Evolutionary conservation across 768 basidiomycete genomes (phyloP).

Genomic region (Psilocybe subaeruginosa): DNA sequence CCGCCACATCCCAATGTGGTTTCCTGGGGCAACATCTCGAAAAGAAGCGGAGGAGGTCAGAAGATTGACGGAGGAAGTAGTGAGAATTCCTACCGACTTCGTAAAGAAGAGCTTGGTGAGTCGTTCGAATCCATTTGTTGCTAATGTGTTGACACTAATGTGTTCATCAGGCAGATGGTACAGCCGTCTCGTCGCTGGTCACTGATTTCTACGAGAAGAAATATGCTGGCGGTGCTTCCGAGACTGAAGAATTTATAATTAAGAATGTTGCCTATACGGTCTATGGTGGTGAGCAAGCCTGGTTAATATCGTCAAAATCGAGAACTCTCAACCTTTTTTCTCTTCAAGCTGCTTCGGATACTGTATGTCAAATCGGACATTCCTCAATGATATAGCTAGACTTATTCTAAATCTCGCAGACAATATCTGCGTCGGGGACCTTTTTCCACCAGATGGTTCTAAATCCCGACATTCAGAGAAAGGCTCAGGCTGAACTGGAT

Average conservation of each 20-base stretch:
- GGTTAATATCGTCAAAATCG: neutral
- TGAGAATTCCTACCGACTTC: constrained; percentile 2
- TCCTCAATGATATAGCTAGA: neutral
- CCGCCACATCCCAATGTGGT: constrained; percentile 39
- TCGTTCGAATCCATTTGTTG: neutral
- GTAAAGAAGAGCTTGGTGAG: constrained; percentile 6
- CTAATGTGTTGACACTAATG: neutral
- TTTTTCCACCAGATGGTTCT: constrained; percentile 32
- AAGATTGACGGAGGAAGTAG: neutral
- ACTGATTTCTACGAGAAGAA: constrained; percentile 16
- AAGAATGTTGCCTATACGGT: constrained; percentile 15
- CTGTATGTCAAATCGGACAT: neutral
- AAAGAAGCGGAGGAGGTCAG: neutral
- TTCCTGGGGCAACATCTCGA: constrained; percentile 13
- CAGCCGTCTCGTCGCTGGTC: constrained; percentile 14
- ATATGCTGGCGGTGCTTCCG: neutral
- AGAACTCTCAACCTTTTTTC: neutral
- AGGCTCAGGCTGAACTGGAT: constrained; percentile 35
- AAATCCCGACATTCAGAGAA: constrained; percentile 30
- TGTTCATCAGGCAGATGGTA: constrained; percentile 11
- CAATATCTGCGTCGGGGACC: constrained; percentile 13
- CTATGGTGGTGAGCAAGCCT: constrained; percentile 12
- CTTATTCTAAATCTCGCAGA: constrained; percentile 5
- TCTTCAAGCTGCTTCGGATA: constrained; percentile 16
- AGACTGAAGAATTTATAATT: constrained; percentile 11